phyloP scores from a whole-genome alignment of 2,329 filamentous ascomycete species.

The Alternaria solani region DNA sequence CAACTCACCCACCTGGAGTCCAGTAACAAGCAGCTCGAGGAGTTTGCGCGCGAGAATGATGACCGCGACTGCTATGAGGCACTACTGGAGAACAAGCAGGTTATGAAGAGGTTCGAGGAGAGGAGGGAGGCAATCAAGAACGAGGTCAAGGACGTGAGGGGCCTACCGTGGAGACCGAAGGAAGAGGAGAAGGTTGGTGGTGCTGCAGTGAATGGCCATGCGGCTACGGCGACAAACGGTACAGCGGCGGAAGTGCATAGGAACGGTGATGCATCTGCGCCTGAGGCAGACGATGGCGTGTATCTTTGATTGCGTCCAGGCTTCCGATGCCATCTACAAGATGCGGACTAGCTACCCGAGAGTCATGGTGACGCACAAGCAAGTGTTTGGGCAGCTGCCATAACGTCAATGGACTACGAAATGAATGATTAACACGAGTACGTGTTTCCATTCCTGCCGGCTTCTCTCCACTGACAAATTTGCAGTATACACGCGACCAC shows the following conservation, averaged over 20 bases:
- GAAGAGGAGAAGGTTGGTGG: slow-evolving; percentile 23
- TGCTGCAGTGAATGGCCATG: not conserved
- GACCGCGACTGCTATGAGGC: slow-evolving; percentile 78
- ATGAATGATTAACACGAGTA: not conserved
- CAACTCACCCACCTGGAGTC: slow-evolving; percentile 75
- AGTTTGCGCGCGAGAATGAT: slow-evolving; percentile 61
- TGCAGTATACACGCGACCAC: not conserved
- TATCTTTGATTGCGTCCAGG: slow-evolving; percentile 4
- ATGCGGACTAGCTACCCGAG: not conserved
- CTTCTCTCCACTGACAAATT: not conserved
- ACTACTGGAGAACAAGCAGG: slow-evolving; percentile 73
- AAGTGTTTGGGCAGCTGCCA: not conserved
- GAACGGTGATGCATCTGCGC: not conserved
- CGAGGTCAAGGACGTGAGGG: slow-evolving; percentile 70
- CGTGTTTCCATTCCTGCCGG: not conserved
- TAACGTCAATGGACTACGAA: not conserved
- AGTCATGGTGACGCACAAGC: not conserved
- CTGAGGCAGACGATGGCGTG: slow-evolving; percentile 2
- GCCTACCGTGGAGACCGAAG: slow-evolving; percentile 60
- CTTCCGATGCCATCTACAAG: not conserved
- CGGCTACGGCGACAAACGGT: not conserved
- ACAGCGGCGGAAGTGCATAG: not conserved
- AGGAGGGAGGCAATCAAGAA: slow-evolving; percentile 68
- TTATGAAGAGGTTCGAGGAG: slow-evolving; percentile 73
- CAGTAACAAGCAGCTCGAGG: slow-evolving; percentile 75